These are phyloP conservation scores for Paraphaeosphaeria sporulosa DNA, from an alignment of 2,329 filamentous ascomycete genomes.

Conservation along the genomic window DNA sequence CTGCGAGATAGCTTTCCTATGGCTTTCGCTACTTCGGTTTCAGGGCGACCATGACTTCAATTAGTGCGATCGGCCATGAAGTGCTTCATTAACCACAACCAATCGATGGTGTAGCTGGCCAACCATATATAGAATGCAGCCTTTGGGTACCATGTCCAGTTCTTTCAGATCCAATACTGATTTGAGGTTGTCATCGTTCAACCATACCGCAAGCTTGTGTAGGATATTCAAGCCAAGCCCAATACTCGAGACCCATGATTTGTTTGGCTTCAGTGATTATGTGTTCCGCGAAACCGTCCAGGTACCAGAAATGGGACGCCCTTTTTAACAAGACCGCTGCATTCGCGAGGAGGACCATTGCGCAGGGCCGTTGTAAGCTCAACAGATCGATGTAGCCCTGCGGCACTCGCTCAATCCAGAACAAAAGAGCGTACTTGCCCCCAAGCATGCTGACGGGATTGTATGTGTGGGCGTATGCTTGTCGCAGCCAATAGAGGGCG, in stretches of 20 bases:
- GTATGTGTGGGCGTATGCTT: conserved; percentile 26
- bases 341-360: conserved; percentile 24
- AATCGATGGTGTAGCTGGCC: too few relatives aligned
- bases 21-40: too few relatives aligned
- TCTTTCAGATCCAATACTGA: background rate
- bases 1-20: too few relatives aligned
- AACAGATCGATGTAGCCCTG: conserved; percentile 24
- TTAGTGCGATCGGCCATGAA: too few relatives aligned
- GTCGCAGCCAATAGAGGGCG: conserved; percentile 24
- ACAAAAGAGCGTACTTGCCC: conserved; percentile 22
- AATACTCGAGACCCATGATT: conserved; percentile 14
- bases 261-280: conserved; percentile 18
- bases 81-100: too few relatives aligned
- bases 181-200: too few relatives aligned
- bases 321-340: conserved; percentile 23
- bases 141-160: too few relatives aligned
- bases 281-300: conserved; percentile 24
- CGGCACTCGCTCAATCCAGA: conserved; percentile 23
- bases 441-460: conserved; percentile 18
- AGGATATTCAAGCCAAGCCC: conserved; percentile 30
- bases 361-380: conserved; percentile 13
- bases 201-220: conserved; percentile 10
- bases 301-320: conserved; percentile 22
- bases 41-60: too few relatives aligned
- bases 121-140: too few relatives aligned